Evolutionary conservation across 148 eudicot genomes (phyloP).

Genomic region (Amaranthus palmeri): DNA sequence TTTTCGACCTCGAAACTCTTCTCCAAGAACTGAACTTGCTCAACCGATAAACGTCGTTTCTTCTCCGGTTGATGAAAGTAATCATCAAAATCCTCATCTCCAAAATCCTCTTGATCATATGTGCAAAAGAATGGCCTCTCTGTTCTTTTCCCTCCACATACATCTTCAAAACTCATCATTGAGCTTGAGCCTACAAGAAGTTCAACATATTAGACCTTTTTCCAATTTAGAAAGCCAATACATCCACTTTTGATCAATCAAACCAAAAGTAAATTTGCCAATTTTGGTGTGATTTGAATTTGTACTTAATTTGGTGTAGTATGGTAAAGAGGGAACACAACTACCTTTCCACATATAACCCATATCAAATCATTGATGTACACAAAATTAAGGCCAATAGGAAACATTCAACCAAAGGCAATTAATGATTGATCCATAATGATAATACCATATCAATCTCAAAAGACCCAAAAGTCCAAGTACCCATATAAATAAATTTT

Average conservation of each 20-base stretch:
- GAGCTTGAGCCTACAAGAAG: slow-evolving; percentile 50
- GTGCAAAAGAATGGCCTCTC: slow-evolving; percentile 46
- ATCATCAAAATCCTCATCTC: slow-evolving; percentile 56
- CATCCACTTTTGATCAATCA: slow-evolving; percentile 4
- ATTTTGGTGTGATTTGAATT: slow-evolving; percentile 7
- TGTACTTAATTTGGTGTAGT: slow-evolving; percentile 14
- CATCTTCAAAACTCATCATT: slow-evolving; percentile 70
- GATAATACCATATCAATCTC: slow-evolving; percentile 8
- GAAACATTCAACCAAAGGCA: neutral
- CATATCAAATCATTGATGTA: neutral
- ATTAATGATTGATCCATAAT: neutral
- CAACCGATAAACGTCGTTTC: slow-evolving; percentile 64
- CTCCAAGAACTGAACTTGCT: slow-evolving; percentile 80
- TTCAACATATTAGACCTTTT: neutral
- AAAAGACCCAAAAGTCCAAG: slow-evolving; percentile 7
- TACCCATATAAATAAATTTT: neutral
- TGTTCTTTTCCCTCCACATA: slow-evolving; percentile 35
- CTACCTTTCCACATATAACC: slow-evolving; percentile 17
- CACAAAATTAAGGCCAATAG: neutral
- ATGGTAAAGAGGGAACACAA: slow-evolving; percentile 17
- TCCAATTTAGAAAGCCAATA: neutral
- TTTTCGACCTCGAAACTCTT: slow-evolving; percentile 70
- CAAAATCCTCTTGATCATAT: slow-evolving; percentile 56
- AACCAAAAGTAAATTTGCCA: neutral
- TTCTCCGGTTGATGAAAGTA: slow-evolving; percentile 67